Base-by-base conservation (phyloP, 2,329 filamentous ascomycete genomes). In the Calonectria pseudoreteaudii region DNA sequence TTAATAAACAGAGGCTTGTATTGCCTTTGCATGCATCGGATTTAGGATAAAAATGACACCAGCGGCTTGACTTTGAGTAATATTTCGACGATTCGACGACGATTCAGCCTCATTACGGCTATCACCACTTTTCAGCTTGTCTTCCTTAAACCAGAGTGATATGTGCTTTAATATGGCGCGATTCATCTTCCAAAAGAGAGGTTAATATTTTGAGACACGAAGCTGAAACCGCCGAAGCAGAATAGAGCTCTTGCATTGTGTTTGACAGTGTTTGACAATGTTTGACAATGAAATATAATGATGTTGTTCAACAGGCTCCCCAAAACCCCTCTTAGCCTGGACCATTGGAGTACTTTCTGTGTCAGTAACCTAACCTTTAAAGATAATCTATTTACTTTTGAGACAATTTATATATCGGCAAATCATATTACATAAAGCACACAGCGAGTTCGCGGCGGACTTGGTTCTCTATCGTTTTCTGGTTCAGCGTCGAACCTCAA, bases 401-500 rank as follows among this genome's bases (percentile, higher is more conserved):
- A 23, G 2, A 47, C 9, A 13, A 13, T 47, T 23, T n/a, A 47
- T 47, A 4, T 11, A 23, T 23, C 18, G 5, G 9, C 4, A 13
- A 23, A 23, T 47, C n/a, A 47, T 47, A 47, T 47, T 47, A 47
- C n/a, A 47, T 47, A 47, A 47, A 23, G 44, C 23, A 47, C n/a
- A 47, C 20, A 23, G 20, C 10, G n/a, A 47, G 10, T 23, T 47
- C 10, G n/a, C n/a, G n/a, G 11, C 44, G n/a, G n/a, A n/a, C 44
- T 47, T 47, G 20, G 10, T 30, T 38, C 7, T 41, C 10, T 38
- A 5, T 66, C 23, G 26, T 38, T 50, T 31, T 49, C 84, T 38
- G 82, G 85, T 49, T 84, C 66, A 86, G 50, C 82, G 85, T 34
- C 88, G 86, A 41, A 94, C 86, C 20, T 87, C 85, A 79, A 97